Conservation (phyloP, 169 alveolate species). For the Cryptosporidium ubiquitum region DNA sequence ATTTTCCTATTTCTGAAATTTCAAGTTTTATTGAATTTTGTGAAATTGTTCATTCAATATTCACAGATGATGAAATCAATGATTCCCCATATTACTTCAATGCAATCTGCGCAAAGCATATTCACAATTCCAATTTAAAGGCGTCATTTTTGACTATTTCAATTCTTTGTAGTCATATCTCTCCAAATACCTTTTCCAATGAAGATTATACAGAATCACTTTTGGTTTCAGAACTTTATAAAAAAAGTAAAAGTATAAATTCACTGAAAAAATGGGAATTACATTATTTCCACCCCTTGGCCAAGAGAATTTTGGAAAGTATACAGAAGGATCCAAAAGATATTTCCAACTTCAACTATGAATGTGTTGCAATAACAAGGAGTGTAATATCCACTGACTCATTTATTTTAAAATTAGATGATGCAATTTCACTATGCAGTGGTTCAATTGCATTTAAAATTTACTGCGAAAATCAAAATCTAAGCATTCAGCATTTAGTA, state of each 20-base stretch:
- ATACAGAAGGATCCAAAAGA: neutral
- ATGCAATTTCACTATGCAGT: constrained; percentile 59
- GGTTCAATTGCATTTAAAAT: constrained; percentile 52
- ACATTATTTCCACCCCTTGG: constrained; percentile 54
- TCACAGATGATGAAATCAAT: constrained; percentile 21
- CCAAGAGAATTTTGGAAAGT: constrained; percentile 24
- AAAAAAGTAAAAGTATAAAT: constrained; percentile 30
- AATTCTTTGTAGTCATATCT: constrained; percentile 48
- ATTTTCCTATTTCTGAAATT: neutral
- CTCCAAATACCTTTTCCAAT: neutral
- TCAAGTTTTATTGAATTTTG: constrained; percentile 51
- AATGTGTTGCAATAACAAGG: constrained; percentile 31
- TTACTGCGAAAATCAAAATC: constrained; percentile 10
- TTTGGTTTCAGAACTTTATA: constrained; percentile 55
- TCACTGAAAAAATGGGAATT: constrained; percentile 63
- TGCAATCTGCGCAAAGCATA: constrained; percentile 48
- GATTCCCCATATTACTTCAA: constrained; percentile 35
- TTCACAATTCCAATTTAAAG: constrained; percentile 14
- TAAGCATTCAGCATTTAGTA: constrained; percentile 15
- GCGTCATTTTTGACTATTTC: constrained; percentile 29
- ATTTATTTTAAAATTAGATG: constrained; percentile 21
- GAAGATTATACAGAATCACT: constrained; percentile 33
- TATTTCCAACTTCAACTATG: constrained; percentile 11
- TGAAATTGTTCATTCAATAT: constrained; percentile 31
- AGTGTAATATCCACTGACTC: constrained; percentile 42